Base-by-base conservation (phyloP, 306 rosid genomes). In the Corylus avellana region DNA sequence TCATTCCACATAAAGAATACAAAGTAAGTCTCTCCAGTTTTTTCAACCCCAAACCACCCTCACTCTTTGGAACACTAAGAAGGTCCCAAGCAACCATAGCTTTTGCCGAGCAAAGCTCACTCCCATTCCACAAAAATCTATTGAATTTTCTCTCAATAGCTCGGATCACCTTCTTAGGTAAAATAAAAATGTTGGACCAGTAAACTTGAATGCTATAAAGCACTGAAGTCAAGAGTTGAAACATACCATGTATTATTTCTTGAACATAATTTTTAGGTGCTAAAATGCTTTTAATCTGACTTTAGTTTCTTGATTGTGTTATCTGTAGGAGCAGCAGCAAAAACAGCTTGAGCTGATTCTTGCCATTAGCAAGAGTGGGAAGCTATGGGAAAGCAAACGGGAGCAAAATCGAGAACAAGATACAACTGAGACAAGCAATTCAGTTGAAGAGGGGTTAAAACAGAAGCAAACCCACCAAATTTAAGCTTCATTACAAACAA, bases 271-370 rank as follows among this genome's bases (percentile, higher is more conserved):
- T 63, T 59, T 72, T 17, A 22, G 66, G 55, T 53, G 70, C 37
- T 29, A 49, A 75, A 85, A n/a, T 25, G 56, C 75, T 48, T 2
- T 17, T 10, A 32, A 55, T 81, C 39, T 54, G 50, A 77, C 62
- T 73, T n/a, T 63, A 76, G 72, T 44, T 78, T 62, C 61, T 68
- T 53, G 50, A 70, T 42, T 7, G 70, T 76, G 55, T 77, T 47
- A 9, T 71, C 12, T 84, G 79, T 68, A 94, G 98, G 99, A 90
- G 84, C 99, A 95, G 80, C 98, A 95, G 80, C 91, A 79, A 70
- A 95, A 90, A 76, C 98, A 95, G 74, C 92, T 95, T 49, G 98
- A 91, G 78, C 86, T 95, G 77, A 91, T 95, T 84, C 86, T 95
- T 70, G 96, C 97, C 3, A 83, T 95, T 44, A 96, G 83, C 71